Evolutionary conservation across 2,329 filamentous ascomycete species (phyloP), one percentile per base, ranked within the genome.

Genomic region (Penicillium sp.): DNA sequence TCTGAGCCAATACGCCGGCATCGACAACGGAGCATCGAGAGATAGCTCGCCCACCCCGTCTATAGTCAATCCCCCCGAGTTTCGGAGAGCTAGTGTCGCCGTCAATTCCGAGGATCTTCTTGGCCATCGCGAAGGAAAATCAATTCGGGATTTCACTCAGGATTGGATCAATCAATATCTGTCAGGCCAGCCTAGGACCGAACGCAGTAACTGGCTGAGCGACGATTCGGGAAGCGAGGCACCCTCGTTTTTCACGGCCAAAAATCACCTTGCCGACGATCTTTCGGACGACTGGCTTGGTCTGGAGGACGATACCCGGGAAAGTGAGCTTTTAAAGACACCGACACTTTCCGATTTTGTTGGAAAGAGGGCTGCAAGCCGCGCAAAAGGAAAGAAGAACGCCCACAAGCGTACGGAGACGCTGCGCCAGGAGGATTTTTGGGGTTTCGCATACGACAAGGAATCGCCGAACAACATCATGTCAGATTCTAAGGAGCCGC

Each of bases 161-260:
- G 89, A 92, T 78, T 93, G 90, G 90, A 91, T 95, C 63, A 88
- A 90, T 59, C 89, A 90, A 60, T 91, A 93, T 69, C 87, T 90
- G n/a, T 84, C 87, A n/a, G 84, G 84, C 62, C 85, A 88, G 63
- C 82, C 82, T 63, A 83, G 86, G 64, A 84, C 83, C 31, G 90
- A 95, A 71, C 85, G 86, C 63, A 86, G 85, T 59, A 88, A 91
- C 74, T 96, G 91, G 91, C 82, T 92, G 64, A 96, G 90, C 72
- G 91, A 96, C 82, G 84, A 87, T 60, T 84, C 84, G 24, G 84
- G 85, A 70, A 91, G 88, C 72, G 89, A 91, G 80, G 84, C 84
- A 79, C 90, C 87, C 82, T 90, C 87, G 16, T 77, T 75, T 56
- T 69, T 75, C 29, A 77, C 75, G 4, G 75, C 75, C 11, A 68